phyloP scores from a whole-genome alignment of 352 stramenopile species.

The Phytophthora rubi region DNA sequence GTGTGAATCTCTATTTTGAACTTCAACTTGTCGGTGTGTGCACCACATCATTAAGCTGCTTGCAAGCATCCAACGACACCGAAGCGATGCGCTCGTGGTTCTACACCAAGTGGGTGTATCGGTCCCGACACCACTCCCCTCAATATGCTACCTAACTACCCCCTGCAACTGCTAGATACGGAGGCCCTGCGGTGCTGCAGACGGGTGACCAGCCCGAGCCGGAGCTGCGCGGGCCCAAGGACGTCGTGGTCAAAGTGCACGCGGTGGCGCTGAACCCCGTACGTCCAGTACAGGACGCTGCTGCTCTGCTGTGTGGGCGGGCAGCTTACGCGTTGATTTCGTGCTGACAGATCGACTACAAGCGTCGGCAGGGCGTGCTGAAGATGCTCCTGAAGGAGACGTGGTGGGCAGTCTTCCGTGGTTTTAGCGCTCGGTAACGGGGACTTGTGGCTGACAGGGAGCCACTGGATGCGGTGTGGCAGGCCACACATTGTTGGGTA shows the following conservation, averaged over 20 bases:
- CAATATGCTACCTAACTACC: neutral
- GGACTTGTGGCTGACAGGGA: neutral
- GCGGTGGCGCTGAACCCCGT: constrained; percentile 71
- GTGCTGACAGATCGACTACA: constrained; percentile 74
- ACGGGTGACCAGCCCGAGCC: constrained; percentile 59
- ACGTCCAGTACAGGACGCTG: neutral
- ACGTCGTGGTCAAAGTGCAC: constrained; percentile 74
- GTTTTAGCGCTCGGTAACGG: neutral
- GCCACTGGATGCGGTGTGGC: neutral
- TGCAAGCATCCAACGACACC: no score
- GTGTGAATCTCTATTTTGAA: no score
- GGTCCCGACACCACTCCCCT: neutral
- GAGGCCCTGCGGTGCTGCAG: constrained; percentile 65
- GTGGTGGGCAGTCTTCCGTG: constrained; percentile 26
- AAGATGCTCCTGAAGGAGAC: constrained; percentile 63
- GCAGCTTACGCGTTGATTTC: neutral
- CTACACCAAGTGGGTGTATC: constrained; percentile 61
- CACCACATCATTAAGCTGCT: neutral
- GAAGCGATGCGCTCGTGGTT: constrained; percentile 75
- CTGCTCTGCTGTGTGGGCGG: neutral
- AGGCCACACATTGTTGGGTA: constrained; percentile 78
- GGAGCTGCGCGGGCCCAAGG: constrained; percentile 51
- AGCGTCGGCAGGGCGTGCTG: constrained; percentile 71
- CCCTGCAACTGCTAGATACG: constrained; percentile 45
- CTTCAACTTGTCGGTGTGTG: neutral